Evolutionary conservation across 2,329 filamentous ascomycete species (phyloP), one percentile per base, ranked within the genome.

Genomic region (Diaporthe ampelina): DNA sequence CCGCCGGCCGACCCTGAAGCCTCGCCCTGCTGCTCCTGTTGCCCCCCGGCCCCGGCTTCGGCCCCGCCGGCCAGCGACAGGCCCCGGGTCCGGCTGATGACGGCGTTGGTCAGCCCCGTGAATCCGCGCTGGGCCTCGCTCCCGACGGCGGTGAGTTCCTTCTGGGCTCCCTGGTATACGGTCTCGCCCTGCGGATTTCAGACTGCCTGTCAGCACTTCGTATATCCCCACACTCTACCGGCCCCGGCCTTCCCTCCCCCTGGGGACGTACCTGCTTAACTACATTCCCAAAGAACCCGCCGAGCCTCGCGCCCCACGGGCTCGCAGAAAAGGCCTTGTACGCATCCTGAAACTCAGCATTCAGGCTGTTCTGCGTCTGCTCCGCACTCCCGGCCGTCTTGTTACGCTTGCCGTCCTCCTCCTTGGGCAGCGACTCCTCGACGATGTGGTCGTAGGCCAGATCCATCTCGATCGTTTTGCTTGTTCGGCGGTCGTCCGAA

Each of bases 401-500:
- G 77, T 77, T 76, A 86, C 85, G 73, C 74, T 70, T 76, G 77
- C 88, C 85, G 76, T 90, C 86, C 75, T 87, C 81, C 73, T 92
- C 87, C 79, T 91, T 89, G 52, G 90, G 87, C 76, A 94, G 89
- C 69, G 91, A 90, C 82, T 97, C 93, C 86, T 98, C 95, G 82
- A 95, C 92, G 80, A 98, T 97, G 84, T 98, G 95, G 81, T 99
- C 97, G 89, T 98, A 99, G 58, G 95, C 95, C 81, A 97, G 89
- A 90, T 99, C 97, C 97, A 99, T 98, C 77, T 77, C 80, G 69
- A 48, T 56, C 45, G 63, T 32, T n/a, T 24, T 32, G 21, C 21
- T 15, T 50, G 45, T 54, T 11, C 26, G n/a, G 48, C 58, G 15
- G 35, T 37, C 69, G 56, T 63, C 15, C 50, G 32, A 43, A 43